phyloP scores from a whole-genome alignment of 2,329 filamentous ascomycete genomes.

The Fusarium sulawesiense region DNA sequence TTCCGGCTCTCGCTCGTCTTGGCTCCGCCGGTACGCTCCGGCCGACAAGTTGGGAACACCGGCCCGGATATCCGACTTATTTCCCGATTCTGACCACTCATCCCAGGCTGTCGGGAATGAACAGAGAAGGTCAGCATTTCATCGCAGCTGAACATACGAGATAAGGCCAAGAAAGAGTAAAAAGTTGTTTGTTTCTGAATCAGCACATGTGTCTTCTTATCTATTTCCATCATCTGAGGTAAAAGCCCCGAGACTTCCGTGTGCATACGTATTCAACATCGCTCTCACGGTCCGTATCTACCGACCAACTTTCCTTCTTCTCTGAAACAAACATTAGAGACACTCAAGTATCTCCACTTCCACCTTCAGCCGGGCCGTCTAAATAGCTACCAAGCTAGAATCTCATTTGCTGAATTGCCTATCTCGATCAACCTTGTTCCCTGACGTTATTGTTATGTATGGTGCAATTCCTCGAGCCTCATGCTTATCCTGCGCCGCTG shows the following conservation, averaged over 20 bases:
- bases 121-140: background rate
- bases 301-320: constrained; percentile 27
- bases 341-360: constrained; percentile 9
- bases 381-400: constrained; percentile 3
- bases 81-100: constrained; percentile 13
- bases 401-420: constrained; percentile 8
- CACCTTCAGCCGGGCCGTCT: constrained; percentile 22
- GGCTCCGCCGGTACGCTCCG: constrained; percentile 32
- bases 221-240: background rate
- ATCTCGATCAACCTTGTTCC: constrained; percentile 36
- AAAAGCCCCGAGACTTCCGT: background rate
- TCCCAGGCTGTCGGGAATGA: constrained; percentile 31
- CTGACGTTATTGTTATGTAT: constrained; percentile 1
- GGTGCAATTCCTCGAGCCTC: constrained; percentile 1
- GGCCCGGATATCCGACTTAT: constrained; percentile 38
- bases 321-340: background rate
- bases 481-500: constrained; percentile 6
- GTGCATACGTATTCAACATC: background rate
- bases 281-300: constrained; percentile 44
- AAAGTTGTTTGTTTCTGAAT: background rate
- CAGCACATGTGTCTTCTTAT: background rate
- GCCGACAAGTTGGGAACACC: constrained; percentile 30
- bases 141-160: constrained; percentile 10
- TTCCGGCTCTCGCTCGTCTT: constrained; percentile 30
- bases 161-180: background rate